These are phyloP conservation scores for Kodamaea suecica DNA, from an alignment of 1,139 yeast species.

Conservation along the genomic window DNA sequence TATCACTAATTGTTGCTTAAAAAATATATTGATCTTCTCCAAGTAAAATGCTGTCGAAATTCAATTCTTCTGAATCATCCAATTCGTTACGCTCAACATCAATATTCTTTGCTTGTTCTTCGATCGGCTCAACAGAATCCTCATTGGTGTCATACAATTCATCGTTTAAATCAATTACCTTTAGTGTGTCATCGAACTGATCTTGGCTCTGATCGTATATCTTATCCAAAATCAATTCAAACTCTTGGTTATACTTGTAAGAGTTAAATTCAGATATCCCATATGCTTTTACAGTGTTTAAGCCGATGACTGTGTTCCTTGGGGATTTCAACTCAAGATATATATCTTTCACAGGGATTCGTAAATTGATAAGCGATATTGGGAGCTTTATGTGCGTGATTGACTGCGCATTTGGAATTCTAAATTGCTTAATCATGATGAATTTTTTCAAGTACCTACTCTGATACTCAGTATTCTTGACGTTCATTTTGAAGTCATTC, in stretches of 20 bases:
- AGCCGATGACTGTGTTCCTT: constrained; percentile 19
- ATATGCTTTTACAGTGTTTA: constrained; percentile 33
- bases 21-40: constrained; percentile 5
- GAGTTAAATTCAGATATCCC: constrained; percentile 37
- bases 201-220: constrained; percentile 4
- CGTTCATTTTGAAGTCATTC: constrained; percentile 15
- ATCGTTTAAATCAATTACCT: constrained; percentile 6
- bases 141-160: constrained; percentile 1
- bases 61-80: constrained; percentile 1
- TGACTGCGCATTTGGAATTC: constrained; percentile 14
- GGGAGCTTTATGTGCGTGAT: constrained; percentile 37
- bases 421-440: constrained; percentile 29
- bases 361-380: constrained; percentile 31
- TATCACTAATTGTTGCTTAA: no score
- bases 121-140: no score
- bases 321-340: constrained; percentile 31
- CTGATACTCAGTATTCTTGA: constrained; percentile 3
- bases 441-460: constrained; percentile 33
- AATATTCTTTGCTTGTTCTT: no score
- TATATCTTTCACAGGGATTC: constrained; percentile 33
- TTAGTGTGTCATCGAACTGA: not conserved
- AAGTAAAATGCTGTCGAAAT: constrained; percentile 1
- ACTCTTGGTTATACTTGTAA: constrained; percentile 25
- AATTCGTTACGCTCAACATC: no score
- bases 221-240: constrained; percentile 23